phyloP scores from a whole-genome alignment of 768 basidiomycete species.

The Russula lepida region DNA sequence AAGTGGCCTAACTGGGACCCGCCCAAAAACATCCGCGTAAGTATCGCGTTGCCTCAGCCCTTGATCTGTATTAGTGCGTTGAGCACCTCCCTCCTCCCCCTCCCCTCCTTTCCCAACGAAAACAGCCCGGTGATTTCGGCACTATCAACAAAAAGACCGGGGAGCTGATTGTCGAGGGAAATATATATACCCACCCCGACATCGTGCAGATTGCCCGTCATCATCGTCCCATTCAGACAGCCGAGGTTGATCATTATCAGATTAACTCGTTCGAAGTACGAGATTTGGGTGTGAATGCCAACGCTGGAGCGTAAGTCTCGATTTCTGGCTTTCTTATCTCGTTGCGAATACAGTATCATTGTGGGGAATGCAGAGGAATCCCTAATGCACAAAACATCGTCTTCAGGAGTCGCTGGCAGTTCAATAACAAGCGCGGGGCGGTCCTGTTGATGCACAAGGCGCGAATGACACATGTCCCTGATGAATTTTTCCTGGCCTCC shows the following conservation, averaged over 20 bases:
- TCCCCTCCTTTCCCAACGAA: not conserved
- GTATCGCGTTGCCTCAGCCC: not conserved
- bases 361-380: not conserved
- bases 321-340: not conserved
- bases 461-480: not conserved
- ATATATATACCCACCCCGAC: constrained; percentile 2
- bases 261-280: constrained; percentile 10
- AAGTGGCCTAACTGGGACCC: constrained; percentile 12
- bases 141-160: constrained; percentile 1
- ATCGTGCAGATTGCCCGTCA: not conserved
- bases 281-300: not conserved
- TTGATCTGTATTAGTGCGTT: not conserved
- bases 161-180: constrained; percentile 3
- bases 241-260: not conserved
- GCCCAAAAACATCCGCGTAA: not conserved
- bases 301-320: not conserved
- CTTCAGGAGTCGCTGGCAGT: constrained; percentile 2
- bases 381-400: not conserved
- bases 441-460: constrained; percentile 9
- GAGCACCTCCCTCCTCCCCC: not conserved
- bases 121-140: constrained; percentile 11
- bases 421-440: constrained; percentile 7
- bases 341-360: not conserved
- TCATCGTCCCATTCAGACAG: not conserved
- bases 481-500: not conserved